Evolutionary conservation across 2,329 filamentous ascomycete genomes (phyloP), one percentile per base, ranked within the genome.

Genomic region (Trichoderma citrinoviride): DNA sequence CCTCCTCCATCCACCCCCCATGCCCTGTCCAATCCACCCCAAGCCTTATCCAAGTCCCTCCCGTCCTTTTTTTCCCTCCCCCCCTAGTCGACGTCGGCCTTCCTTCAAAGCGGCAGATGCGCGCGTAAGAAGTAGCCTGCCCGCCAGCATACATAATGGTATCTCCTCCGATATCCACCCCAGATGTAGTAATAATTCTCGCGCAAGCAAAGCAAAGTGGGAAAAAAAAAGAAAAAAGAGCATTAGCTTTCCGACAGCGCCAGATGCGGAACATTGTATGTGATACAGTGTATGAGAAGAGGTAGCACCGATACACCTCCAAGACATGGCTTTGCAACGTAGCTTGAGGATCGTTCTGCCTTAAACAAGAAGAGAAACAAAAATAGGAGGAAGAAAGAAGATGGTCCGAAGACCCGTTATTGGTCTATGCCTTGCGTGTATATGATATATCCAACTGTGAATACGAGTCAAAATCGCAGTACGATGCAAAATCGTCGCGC

Each of bases 131-230:
- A 33, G 40, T 62, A n/a, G 21, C 41, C 47, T 46, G 53, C 10
- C 33, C 33, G 33, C 33, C 33, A 8, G 10, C 61, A 60, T 66
- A 54, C 65, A 64, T 46, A 64, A 25, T 69, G 69, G 68, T 69
- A 70, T 70, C 63, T 70, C 69, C 69, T 69, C 67, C 69, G 62
- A 66, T n/a, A 67, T 65, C 67, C 67, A 60, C 43, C 66, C 63
- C 61, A 61, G 50, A 62, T 41, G 57, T 66, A 37, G 62, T 66
- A 64, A 69, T n/a, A 60, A 61, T 7, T 44, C 15, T 54, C 33
- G 58, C 44, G 58, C 41, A 46, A 33, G 53, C 33, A 27, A 33
- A 27, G n/a, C n/a, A 40, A 33, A 57, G 33, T 29, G 29, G n/a
- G 40, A 40, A 12, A 47, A 41, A 25, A 41, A 17, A 50, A 33